A percentile compares a stretch with the other conserved stretches of the same genome.
Conservation (phyloP, 768 basidiomycete genomes). For the Hericium erinaceus region DNA sequence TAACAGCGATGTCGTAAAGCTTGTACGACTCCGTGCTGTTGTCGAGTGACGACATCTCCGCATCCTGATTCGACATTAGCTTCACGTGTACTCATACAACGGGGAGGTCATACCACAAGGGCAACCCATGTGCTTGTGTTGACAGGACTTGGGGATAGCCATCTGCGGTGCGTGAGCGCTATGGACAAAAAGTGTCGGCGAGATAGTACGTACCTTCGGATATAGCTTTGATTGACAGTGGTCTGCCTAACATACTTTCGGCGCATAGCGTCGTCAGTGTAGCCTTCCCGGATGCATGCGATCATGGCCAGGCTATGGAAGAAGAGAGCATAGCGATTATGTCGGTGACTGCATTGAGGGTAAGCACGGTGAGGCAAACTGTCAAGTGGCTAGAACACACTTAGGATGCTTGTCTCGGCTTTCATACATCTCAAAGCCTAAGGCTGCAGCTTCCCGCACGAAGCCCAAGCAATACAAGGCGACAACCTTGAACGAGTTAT, state of each 20-base stretch:
- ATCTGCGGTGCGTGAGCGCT: constrained; percentile 29
- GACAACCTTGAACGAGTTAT: constrained; percentile 62
- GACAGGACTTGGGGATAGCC: constrained; percentile 61
- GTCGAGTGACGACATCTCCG: constrained; percentile 53
- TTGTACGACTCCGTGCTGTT: constrained; percentile 51
- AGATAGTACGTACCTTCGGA: constrained; percentile 37
- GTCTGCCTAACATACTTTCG: constrained; percentile 46
- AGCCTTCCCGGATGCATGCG: constrained; percentile 42
- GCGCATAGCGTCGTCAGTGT: constrained; percentile 26
- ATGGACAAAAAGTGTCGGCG: background rate
- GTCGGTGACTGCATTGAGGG: constrained; percentile 42
- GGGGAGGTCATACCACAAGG: constrained; percentile 40
- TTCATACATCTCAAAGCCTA: constrained; percentile 56
- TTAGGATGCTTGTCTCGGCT: constrained; percentile 55
- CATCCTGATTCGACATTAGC: constrained; percentile 38
- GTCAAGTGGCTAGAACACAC: constrained; percentile 26
- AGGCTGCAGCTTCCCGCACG: constrained; percentile 44
- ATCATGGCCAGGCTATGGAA: constrained; percentile 65
- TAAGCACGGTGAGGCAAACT: background rate
- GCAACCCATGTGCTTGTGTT: constrained; percentile 63
- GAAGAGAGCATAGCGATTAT: constrained; percentile 58
- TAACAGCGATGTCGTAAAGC: constrained; percentile 62
- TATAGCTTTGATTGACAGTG: constrained; percentile 48
- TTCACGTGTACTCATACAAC: background rate
- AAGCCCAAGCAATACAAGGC: constrained; percentile 55